Evolutionary conservation across 306 rosid species (phyloP), one percentile per base, ranked within the genome.

Genomic region (Prunus kanzakura): DNA sequence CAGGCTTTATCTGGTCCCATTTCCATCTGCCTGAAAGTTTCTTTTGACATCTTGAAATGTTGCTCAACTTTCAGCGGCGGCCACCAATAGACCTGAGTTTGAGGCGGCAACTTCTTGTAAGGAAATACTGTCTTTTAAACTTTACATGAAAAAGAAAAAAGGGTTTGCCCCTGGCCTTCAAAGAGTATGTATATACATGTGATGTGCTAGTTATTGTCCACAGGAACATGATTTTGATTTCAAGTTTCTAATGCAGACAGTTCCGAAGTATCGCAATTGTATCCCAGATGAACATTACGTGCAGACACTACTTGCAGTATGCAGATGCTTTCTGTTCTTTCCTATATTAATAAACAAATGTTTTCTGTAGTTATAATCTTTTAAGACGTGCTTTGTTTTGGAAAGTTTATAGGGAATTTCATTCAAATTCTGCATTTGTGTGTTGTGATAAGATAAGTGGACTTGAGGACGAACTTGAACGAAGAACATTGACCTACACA

Each of bases 401-500:
- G 14, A n/a, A 54, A 32, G 25, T n/a, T 30, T 30, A 19, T 11
- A 4, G 14, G 64, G 49, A 11, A 38, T 4, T 15, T 47, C 51
- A 11, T 61, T 47, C 25, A 2, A 16, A 16, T 22, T 57, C 49
- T 64, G 47, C 23, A n/a, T 64, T 45, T 75, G 46, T 72, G 49
- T 65, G 18, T 56, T 35, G 47, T 63, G 19, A 29, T 43, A 25
- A 83, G 84, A 76, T 79, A 72, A 79, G 61, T 6, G 73, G 79
- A n/a, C 67, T 70, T 30, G 81, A 79, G 8, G 32, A 57, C 0
- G 81, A 83, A 76, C 72, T 79, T 9, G 84, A 83, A 60, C 69
- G 41, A 66, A 57, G 86, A 79, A 27, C 81, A 60, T 47, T 83
- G 76, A 83, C 84, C 13, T 79, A 83, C 75, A 35, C 81, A 11